Percentiles rank a stretch among this genome's conserved stretches.
Conservation (phyloP, 129 eudicot species). For the Ambrosia trifida region DNA sequence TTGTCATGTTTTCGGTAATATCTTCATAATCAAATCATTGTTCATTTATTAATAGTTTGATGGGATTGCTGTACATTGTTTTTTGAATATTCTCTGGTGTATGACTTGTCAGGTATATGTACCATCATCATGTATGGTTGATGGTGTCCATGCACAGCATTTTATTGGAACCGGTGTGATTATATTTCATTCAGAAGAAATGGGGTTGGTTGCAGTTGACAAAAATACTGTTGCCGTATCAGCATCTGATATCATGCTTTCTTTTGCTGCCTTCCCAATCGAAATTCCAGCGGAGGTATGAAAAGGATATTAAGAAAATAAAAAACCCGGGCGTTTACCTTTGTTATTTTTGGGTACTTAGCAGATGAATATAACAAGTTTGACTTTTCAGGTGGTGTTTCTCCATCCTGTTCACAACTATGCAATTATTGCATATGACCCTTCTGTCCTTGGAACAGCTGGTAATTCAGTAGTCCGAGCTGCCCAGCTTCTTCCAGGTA, state of each 20-base stretch:
- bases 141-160: constrained; percentile 93
- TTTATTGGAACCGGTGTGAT: constrained; percentile 93
- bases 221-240: constrained; percentile 90
- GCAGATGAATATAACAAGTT: not conserved
- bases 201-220: constrained; percentile 92
- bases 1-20: constrained; percentile 90
- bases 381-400: constrained; percentile 69
- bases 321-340: not conserved
- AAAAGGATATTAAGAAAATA: not conserved
- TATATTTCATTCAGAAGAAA: constrained; percentile 74
- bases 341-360: constrained; percentile 5
- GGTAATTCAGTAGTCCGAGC: constrained; percentile 83
- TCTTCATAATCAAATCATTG: not conserved
- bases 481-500: constrained; percentile 93
- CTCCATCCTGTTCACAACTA: constrained; percentile 94
- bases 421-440: constrained; percentile 87
- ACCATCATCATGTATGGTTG: constrained; percentile 93
- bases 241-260: constrained; percentile 89
- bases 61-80: constrained; percentile 6
- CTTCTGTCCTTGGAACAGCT: constrained; percentile 79
- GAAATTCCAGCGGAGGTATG: constrained; percentile 94
- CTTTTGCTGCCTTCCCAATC: constrained; percentile 97
- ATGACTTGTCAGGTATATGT: constrained; percentile 69
- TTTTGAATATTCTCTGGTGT: constrained; percentile 4
- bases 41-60: not conserved